Conservation (phyloP, 768 basidiomycete species). For the Galerina sulciceps region DNA sequence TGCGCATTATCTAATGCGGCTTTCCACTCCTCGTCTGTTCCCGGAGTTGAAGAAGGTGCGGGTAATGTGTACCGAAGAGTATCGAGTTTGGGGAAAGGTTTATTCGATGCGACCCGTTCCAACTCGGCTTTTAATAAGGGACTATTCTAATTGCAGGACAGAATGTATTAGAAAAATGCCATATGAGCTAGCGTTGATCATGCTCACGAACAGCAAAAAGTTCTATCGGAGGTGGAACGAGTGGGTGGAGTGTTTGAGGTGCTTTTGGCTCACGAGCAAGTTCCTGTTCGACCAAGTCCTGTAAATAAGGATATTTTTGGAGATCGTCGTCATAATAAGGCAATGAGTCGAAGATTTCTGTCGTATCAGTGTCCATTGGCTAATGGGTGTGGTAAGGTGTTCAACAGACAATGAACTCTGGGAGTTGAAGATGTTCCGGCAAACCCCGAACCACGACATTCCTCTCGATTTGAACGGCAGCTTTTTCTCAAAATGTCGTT, state of each 20-base stretch:
- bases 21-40: conserved; percentile 78
- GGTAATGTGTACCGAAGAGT: conserved; percentile 76
- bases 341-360: conserved; percentile 76
- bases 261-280: conserved; percentile 69
- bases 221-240: conserved; percentile 65
- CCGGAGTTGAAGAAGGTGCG: conserved; percentile 62
- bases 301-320: conserved; percentile 71
- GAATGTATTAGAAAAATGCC: background rate
- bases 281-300: conserved; percentile 78
- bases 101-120: conserved; percentile 69
- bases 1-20: conserved; percentile 75
- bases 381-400: conserved; percentile 12
- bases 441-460: conserved; percentile 33
- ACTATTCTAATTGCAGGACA: conserved; percentile 68
- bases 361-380: conserved; percentile 17
- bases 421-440: too few species aligned
- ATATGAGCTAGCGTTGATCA: conserved; percentile 1
- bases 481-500: conserved; percentile 35
- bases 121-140: conserved; percentile 76
- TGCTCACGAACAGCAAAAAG: conserved; percentile 72
- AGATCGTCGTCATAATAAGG: conserved; percentile 96
- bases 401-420: conserved; percentile 14
- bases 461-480: conserved; percentile 16
- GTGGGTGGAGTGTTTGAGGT: conserved; percentile 68
- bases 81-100: conserved; percentile 72